phyloP scores from a whole-genome alignment of 1,139 yeast species.

The Candida pseudocylindracea region DNA sequence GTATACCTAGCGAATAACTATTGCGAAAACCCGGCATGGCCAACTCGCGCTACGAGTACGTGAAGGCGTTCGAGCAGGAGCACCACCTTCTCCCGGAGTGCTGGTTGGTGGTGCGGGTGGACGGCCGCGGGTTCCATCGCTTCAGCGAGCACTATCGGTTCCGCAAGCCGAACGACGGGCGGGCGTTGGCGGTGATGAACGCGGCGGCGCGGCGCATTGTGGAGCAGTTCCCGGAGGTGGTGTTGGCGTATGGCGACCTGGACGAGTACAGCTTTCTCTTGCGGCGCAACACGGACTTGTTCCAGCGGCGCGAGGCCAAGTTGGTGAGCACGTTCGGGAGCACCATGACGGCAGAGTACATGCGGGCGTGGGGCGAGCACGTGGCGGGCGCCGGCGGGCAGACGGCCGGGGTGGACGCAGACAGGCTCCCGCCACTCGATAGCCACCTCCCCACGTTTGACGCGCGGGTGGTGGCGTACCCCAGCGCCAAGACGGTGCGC shows the following conservation, averaged over 20 bases:
- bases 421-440: no score
- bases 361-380: constrained; percentile 28
- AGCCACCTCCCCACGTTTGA: constrained; percentile 60
- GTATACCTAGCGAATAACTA: no score
- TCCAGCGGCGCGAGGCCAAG: constrained; percentile 66
- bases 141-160: constrained; percentile 56
- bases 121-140: constrained; percentile 87
- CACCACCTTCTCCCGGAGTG: constrained; percentile 57
- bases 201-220: constrained; percentile 49
- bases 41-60: constrained; percentile 68
- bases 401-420: no score
- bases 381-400: no score
- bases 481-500: constrained; percentile 31
- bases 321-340: constrained; percentile 65
- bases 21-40: constrained; percentile 23
- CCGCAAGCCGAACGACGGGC: constrained; percentile 65
- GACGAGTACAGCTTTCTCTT: constrained; percentile 84
- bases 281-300: constrained; percentile 34
- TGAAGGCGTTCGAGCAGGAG: constrained; percentile 58
- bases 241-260: constrained; percentile 81
- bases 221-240: constrained; percentile 42
- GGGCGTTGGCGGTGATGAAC: constrained; percentile 67
- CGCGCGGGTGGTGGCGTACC: constrained; percentile 77
- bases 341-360: constrained; percentile 59
- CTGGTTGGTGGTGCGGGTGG: constrained; percentile 66